Conservation (phyloP, 1,284 basidiomycete species). For the Rhizopogon parksii region DNA sequence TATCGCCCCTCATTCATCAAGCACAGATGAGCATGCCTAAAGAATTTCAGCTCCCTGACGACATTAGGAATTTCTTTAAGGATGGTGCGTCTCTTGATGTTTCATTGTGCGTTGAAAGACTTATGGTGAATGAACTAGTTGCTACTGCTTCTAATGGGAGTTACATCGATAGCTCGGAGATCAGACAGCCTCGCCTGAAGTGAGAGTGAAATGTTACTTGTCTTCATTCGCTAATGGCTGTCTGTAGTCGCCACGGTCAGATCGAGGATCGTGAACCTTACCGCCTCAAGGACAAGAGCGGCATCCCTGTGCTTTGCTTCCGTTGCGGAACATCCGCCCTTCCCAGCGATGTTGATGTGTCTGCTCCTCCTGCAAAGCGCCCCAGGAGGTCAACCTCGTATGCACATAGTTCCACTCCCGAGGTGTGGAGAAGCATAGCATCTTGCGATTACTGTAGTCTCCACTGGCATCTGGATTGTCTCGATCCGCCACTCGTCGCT, state of each 20-base stretch:
- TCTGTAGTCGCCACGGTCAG: conserved; percentile 76
- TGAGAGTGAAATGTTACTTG: conserved; percentile 26
- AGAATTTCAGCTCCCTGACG: conserved; percentile 87
- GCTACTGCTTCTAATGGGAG: conserved; percentile 65
- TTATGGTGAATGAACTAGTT: conserved; percentile 40
- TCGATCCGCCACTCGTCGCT: conserved; percentile 81
- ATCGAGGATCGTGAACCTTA: conserved; percentile 89
- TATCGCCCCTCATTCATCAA: conserved; percentile 65
- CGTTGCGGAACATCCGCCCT: conserved; percentile 80
- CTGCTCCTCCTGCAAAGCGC: conserved; percentile 48
- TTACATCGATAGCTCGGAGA: conserved; percentile 72
- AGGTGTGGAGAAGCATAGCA: conserved; percentile 67
- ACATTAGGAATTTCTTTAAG: conserved; percentile 82
- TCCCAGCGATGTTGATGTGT: conserved; percentile 40
- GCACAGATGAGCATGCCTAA: conserved; percentile 61
- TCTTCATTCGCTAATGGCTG: conserved; percentile 11
- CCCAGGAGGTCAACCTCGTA: conserved; percentile 42
- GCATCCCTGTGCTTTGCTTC: conserved; percentile 81
- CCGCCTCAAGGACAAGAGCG: conserved; percentile 81
- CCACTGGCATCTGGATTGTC: conserved; percentile 96
- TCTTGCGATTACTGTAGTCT: conserved; percentile 94
- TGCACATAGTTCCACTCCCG: conserved; percentile 31
- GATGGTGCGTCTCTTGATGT: conserved; percentile 49
- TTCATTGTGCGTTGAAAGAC: conserved; percentile 7
- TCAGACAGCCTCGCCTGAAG: conserved; percentile 75